Conservation (phyloP, 345 rosid genomes). For the Aquilaria malaccensis region DNA sequence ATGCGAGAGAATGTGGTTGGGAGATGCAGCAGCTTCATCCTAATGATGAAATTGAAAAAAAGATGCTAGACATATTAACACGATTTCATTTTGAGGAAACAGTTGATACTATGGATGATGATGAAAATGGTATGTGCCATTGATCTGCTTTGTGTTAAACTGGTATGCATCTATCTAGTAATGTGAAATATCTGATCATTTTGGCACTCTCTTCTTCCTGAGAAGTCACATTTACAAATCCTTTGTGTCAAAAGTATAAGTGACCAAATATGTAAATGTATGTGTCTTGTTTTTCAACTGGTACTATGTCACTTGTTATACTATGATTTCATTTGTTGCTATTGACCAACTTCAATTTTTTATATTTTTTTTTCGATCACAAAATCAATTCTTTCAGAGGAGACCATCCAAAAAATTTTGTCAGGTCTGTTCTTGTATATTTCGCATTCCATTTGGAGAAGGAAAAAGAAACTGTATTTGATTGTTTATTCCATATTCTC, state of each 20-base stretch:
- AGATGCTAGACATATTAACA: slow-evolving; percentile 75
- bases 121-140: slow-evolving; percentile 32
- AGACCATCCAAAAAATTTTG: slow-evolving; percentile 51
- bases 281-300: no score
- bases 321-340: no score
- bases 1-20: slow-evolving; percentile 83
- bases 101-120: slow-evolving; percentile 32
- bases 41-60: slow-evolving; percentile 49
- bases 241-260: no score
- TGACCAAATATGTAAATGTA: no score
- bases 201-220: no score
- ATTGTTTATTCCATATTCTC: neutral
- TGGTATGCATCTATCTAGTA: neutral
- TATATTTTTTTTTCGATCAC: slow-evolving; percentile 10
- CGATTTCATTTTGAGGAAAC: slow-evolving; percentile 62
- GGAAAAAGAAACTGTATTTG: neutral
- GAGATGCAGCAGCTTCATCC: slow-evolving; percentile 64
- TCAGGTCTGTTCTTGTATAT: slow-evolving; percentile 33
- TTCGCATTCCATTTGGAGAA: neutral
- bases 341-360: no score
- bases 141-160: neutral
- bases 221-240: no score
- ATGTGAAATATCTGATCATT: no score
- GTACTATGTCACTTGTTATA: no score
- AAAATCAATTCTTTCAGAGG: slow-evolving; percentile 55